Conservation (phyloP, 768 basidiomycete genomes). For the Lactifluus subvellereus region DNA sequence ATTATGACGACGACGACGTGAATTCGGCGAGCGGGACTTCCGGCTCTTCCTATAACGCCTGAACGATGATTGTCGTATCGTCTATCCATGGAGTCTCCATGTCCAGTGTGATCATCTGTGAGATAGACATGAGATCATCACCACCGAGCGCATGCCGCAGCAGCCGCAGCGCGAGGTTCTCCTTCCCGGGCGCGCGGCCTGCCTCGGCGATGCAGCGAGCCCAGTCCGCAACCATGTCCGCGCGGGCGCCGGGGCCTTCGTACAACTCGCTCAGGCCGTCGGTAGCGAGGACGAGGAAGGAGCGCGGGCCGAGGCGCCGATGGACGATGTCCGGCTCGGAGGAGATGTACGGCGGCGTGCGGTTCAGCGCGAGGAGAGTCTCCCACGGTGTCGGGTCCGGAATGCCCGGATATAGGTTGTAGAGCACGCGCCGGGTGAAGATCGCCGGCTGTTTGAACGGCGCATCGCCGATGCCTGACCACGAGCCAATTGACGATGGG, state of each 20-base stretch:
- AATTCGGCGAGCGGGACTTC: no score
- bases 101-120: slow-evolving; percentile 43
- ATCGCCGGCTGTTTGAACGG: slow-evolving; percentile 35
- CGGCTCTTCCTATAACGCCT: slow-evolving; percentile 27
- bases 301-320: slow-evolving; percentile 28
- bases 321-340: slow-evolving; percentile 37
- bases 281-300: slow-evolving; percentile 39
- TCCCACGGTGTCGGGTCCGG: slow-evolving; percentile 28
- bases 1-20: not conserved
- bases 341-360: slow-evolving; percentile 46
- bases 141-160: slow-evolving; percentile 42
- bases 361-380: slow-evolving; percentile 32
- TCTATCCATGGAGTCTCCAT: slow-evolving; percentile 48
- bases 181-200: slow-evolving; percentile 17
- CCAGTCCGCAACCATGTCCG: slow-evolving; percentile 36
- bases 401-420: slow-evolving; percentile 34
- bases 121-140: slow-evolving; percentile 35
- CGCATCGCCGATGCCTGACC: slow-evolving; percentile 33
- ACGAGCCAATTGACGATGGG: no score
- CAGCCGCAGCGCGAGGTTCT: slow-evolving; percentile 38
- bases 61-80: slow-evolving; percentile 44
- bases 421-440: slow-evolving; percentile 33
- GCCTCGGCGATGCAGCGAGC: slow-evolving; percentile 30
- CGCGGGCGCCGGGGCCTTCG: slow-evolving; percentile 28
- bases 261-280: slow-evolving; percentile 44